phyloP scores from a whole-genome alignment of 2,329 filamentous ascomycete genomes.

The Nothopassalora personata region DNA sequence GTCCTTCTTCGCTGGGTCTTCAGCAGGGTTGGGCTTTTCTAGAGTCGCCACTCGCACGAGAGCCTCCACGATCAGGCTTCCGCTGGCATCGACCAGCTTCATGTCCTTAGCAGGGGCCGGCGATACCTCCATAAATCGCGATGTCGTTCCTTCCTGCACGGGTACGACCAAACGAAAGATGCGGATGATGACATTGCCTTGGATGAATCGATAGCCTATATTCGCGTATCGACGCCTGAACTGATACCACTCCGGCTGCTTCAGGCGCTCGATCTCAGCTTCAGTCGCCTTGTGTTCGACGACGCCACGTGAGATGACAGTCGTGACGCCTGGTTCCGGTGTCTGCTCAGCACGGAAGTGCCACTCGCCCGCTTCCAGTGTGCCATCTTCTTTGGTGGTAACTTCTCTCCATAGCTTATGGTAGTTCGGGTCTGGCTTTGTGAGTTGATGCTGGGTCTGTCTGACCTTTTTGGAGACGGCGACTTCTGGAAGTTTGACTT shows the following conservation, averaged over 20 bases:
- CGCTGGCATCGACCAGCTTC: constrained; percentile 50
- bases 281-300: constrained; percentile 44
- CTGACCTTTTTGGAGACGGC: constrained; percentile 20
- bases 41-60: constrained; percentile 45
- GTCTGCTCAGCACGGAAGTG: constrained; percentile 27
- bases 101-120: constrained; percentile 42
- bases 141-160: neutral
- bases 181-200: constrained; percentile 53
- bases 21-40: constrained; percentile 16
- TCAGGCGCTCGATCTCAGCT: constrained; percentile 37
- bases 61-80: constrained; percentile 55
- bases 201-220: constrained; percentile 54
- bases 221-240: constrained; percentile 49
- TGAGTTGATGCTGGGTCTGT: constrained; percentile 10
- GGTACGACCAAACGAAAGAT: constrained; percentile 32
- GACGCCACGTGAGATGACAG: constrained; percentile 50
- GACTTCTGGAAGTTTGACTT: constrained; percentile 33
- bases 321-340: constrained; percentile 47
- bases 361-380: constrained; percentile 17
- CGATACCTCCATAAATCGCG: constrained; percentile 28
- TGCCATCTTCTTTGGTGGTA: constrained; percentile 6
- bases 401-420: constrained; percentile 23
- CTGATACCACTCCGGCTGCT: constrained; percentile 17
- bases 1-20: constrained; percentile 46
- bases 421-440: constrained; percentile 15